These are phyloP conservation scores for maize (Zea mays) DNA, from an alignment of 176 grass and related monocot genomes.

Conservation along the genomic window Zm-B73-REFERENCE-NAM-5.0 NC_050100.1:186901001-186901500, in stretches of 20 bases:
- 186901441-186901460: conserved; percentile 33
- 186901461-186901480: background rate
- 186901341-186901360: background rate
- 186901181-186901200: background rate
- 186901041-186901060: background rate
- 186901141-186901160: background rate
- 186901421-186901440: conserved; percentile 43
- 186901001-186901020: no score
- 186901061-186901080: conserved; percentile 15
- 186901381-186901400: background rate
- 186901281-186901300: conserved; percentile 38
- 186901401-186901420: background rate
- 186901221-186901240: conserved; percentile 18
- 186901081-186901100: background rate
- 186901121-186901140: background rate
- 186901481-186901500: background rate
- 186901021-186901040: background rate
- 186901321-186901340: no score
- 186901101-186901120: background rate
- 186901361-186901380: background rate
- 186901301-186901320: background rate
- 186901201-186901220: background rate
- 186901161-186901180: background rate
- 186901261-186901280: background rate
- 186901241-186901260: background rate